Percentiles rank a stretch among this genome's conserved stretches.
phyloP scores from a whole-genome alignment of 1,139 yeast species.

The Taiozyma onychis region DNA sequence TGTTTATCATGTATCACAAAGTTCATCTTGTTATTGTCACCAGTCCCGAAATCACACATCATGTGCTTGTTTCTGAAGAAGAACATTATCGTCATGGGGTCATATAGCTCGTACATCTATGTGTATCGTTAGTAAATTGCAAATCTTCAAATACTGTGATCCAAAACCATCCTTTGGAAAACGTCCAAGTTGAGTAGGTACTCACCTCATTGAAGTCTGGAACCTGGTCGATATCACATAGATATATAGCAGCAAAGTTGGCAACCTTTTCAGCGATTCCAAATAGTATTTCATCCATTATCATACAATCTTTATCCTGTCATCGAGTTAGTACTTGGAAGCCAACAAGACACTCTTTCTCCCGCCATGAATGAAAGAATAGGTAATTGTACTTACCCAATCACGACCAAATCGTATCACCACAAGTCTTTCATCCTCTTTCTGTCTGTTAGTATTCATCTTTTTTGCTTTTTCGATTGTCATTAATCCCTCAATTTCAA shows the following conservation, averaged over 20 bases:
- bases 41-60: slow-evolving; percentile 98
- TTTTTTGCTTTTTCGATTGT: not conserved
- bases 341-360: not conserved
- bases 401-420: slow-evolving; percentile 87
- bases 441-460: not conserved
- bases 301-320: slow-evolving; percentile 69
- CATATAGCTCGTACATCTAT: slow-evolving; percentile 85
- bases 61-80: slow-evolving; percentile 91
- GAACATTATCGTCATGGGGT: slow-evolving; percentile 90
- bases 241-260: slow-evolving; percentile 82
- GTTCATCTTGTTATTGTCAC: slow-evolving; percentile 90
- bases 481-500: not conserved
- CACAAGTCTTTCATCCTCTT: slow-evolving; percentile 84
- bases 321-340: not conserved
- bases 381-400: slow-evolving; percentile 14
- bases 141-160: not conserved
- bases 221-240: slow-evolving; percentile 85
- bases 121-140: not conserved
- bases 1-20: slow-evolving; percentile 76
- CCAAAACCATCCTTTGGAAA: slow-evolving; percentile 12
- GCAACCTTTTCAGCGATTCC: slow-evolving; percentile 77
- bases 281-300: slow-evolving; percentile 82
- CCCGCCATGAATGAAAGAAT: too few relatives aligned
- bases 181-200: slow-evolving; percentile 1
- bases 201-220: slow-evolving; percentile 68